These are phyloP conservation scores for Bimuria novae-zelandiae DNA, from an alignment of 2,329 filamentous ascomycete genomes.

Conservation along the genomic window DNA sequence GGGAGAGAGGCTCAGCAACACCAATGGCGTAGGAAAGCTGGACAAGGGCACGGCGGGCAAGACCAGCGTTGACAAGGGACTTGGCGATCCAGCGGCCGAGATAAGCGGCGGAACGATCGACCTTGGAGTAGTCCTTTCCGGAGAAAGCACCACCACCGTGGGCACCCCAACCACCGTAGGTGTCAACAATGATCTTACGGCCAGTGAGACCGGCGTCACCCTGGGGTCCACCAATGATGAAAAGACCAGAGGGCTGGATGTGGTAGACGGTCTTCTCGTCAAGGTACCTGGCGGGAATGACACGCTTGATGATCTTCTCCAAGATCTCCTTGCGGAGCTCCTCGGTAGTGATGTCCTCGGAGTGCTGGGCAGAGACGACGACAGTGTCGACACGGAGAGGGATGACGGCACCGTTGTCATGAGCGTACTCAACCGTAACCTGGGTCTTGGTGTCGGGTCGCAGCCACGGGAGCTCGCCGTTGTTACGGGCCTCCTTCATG, in stretches of 20 bases:
- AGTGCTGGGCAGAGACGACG: constrained; percentile 95
- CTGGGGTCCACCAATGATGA: constrained; percentile 99
- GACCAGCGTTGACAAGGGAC: constrained; percentile 86
- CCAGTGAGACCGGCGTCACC: constrained; percentile 98
- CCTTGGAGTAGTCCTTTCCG: constrained; percentile 99
- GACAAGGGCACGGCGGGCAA: constrained; percentile 90
- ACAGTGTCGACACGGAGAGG: constrained; percentile 94
- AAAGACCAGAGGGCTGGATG: constrained; percentile 97
- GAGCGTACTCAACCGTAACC: constrained; percentile 98
- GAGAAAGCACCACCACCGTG: constrained; percentile 99
- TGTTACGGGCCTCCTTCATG: constrained; percentile 86
- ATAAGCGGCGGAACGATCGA: constrained; percentile 97
- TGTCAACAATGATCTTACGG: constrained; percentile 99
- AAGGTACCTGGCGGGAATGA: constrained; percentile 89
- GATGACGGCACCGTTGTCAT: constrained; percentile 91
- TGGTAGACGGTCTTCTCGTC: constrained; percentile 96
- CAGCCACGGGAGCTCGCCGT: constrained; percentile 90
- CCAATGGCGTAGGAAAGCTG: constrained; percentile 99
- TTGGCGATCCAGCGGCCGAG: constrained; percentile 98
- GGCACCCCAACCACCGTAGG: constrained; percentile 99
- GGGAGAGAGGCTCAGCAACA: constrained; percentile 95
- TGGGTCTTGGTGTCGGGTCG: constrained; percentile 99
- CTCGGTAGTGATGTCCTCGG: constrained; percentile 85
- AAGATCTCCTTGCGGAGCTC: constrained; percentile 90
- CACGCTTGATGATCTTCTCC: constrained; percentile 96